Conservation (phyloP, 2,329 filamentous ascomycete species). For the Aureobasidium sp. region DNA sequence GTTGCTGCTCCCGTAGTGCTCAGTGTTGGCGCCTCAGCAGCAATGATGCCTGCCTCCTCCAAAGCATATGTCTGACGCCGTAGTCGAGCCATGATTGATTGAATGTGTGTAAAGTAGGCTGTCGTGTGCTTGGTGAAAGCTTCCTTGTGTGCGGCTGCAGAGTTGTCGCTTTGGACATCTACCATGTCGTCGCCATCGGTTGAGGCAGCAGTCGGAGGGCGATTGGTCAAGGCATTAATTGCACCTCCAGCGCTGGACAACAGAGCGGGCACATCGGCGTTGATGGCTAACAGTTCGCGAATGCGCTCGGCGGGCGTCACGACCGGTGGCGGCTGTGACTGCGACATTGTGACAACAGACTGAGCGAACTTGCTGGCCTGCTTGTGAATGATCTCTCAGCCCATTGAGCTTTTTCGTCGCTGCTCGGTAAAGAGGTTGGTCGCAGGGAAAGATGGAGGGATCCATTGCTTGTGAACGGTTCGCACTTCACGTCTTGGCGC, state of each 20-base stretch:
- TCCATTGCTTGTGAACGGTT: neutral
- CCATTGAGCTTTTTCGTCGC: conserved; percentile 10
- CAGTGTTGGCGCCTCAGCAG: conserved; percentile 35
- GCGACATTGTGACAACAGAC: conserved; percentile 19
- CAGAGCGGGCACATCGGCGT: conserved; percentile 52
- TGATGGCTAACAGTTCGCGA: conserved; percentile 70
- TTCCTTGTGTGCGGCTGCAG: conserved; percentile 39
- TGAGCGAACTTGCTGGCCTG: conserved; percentile 1
- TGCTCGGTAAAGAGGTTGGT: neutral
- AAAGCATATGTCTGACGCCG: conserved; percentile 70
- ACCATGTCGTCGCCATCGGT: conserved; percentile 44
- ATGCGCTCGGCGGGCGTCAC: conserved; percentile 71
- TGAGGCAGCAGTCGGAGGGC: conserved; percentile 36
- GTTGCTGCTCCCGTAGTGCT: conserved; percentile 22
- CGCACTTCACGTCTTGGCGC: conserved; percentile 10
- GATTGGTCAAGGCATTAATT: conserved; percentile 55
- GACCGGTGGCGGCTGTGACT: conserved; percentile 24
- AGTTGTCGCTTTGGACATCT: conserved; percentile 5
- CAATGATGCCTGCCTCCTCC: conserved; percentile 72
- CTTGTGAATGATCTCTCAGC: conserved; percentile 10
- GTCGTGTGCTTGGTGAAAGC: conserved; percentile 50
- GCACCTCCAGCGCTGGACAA: conserved; percentile 55
- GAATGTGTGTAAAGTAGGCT: conserved; percentile 65
- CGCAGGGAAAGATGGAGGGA: neutral
- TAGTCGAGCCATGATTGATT: conserved; percentile 66